Evolutionary conservation across 1,284 basidiomycete species (phyloP).

Genomic region (Cryptococcus wingfieldii): DNA sequence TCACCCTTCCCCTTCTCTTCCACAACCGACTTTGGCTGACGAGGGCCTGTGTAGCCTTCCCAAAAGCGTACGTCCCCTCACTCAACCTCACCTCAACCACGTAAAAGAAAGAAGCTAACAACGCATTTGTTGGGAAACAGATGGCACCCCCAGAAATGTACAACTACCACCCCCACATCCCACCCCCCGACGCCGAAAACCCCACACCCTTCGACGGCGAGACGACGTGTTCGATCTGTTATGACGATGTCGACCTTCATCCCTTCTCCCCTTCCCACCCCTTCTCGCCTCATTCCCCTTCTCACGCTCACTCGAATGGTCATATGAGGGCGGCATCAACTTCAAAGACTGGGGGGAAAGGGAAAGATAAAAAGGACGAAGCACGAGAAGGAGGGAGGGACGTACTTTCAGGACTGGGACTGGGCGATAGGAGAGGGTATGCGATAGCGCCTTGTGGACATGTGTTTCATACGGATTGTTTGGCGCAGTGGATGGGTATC

Average conservation of each 20-base stretch:
- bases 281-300: background rate
- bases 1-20: background rate
- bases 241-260: conserved; percentile 68
- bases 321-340: background rate
- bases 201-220: conserved; percentile 57
- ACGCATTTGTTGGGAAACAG: conserved; percentile 45
- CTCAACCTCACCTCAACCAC: too few species aligned
- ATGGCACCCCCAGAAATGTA: conserved; percentile 62
- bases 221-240: conserved; percentile 83
- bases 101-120: too few species aligned
- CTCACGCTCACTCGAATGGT: too few species aligned
- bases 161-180: conserved; percentile 77
- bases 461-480: conserved; percentile 80
- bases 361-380: conserved; percentile 1
- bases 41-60: conserved; percentile 20
- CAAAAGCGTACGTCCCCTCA: conserved; percentile 23
- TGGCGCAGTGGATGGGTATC: conserved; percentile 80
- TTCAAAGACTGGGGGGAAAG: background rate
- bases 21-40: background rate
- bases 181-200: conserved; percentile 64
- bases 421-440: conserved; percentile 58
- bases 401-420: conserved; percentile 21
- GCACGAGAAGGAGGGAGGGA: conserved; percentile 12
- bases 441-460: conserved; percentile 85
- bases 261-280: conserved; percentile 39